Percentiles rank a stretch among this genome's conserved stretches.
Evolutionary conservation across 306 rosid species (phyloP).

Genomic region (Datisca glomerata): DNA sequence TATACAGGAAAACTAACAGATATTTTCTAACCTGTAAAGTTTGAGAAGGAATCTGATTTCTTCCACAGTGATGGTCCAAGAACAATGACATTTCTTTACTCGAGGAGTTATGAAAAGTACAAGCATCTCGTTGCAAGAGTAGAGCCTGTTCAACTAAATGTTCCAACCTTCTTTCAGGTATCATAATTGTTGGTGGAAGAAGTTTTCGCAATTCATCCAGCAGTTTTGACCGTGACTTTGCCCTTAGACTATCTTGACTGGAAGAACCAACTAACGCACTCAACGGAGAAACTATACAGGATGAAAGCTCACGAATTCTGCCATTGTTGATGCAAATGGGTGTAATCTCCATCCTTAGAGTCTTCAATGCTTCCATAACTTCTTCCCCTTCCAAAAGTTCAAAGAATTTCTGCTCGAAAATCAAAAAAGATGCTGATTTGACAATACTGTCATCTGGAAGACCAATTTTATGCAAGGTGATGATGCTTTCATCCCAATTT

Average conservation of each 20-base stretch:
- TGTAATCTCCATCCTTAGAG: conserved; percentile 74
- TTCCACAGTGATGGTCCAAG: conserved; percentile 86
- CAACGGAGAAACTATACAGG: conserved; percentile 48
- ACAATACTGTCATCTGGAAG: conserved; percentile 43
- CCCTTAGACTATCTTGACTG: conserved; percentile 24
- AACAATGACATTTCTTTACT: conserved; percentile 86
- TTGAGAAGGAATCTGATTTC: conserved; percentile 77
- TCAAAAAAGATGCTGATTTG: conserved; percentile 61
- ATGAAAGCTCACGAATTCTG: conserved; percentile 76
- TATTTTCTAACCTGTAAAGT: conserved; percentile 66
- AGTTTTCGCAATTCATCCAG: conserved; percentile 80
- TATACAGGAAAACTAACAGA: too few species aligned
- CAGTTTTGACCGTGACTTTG: conserved; percentile 58
- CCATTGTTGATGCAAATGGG: conserved; percentile 44
- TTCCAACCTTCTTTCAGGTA: conserved; percentile 93
- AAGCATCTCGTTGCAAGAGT: conserved; percentile 77
- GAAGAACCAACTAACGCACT: conserved; percentile 17
- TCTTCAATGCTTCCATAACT: conserved; percentile 70
- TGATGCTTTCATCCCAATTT: conserved; percentile 70
- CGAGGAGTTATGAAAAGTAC: conserved; percentile 78
- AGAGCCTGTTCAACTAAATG: conserved; percentile 92
- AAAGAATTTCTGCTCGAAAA: conserved; percentile 79
- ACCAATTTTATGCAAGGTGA: conserved; percentile 59
- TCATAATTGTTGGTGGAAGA: conserved; percentile 81
- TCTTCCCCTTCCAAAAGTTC: conserved; percentile 62